These are phyloP conservation scores for Fraxinus americana DNA, from an alignment of 257 asterid genomes.

Conservation along the genomic window DNA sequence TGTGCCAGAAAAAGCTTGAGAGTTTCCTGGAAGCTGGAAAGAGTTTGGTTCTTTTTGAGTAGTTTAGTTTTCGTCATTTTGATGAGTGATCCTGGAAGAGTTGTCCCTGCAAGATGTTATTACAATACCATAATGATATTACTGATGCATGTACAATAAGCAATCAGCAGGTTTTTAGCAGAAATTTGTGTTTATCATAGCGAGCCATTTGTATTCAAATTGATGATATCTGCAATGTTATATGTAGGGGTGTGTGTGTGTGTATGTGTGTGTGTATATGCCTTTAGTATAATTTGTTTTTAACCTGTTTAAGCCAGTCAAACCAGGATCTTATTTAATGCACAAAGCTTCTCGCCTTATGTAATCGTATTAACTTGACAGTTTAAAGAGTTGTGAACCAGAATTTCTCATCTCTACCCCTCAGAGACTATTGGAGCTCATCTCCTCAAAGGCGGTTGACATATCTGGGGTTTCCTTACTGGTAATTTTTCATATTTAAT, in stretches of 20 bases:
- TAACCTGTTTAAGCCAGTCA: not conserved
- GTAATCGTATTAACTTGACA: conserved; percentile 27
- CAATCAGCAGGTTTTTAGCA: not conserved
- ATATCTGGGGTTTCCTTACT: conserved; percentile 61
- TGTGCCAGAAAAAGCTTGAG: not conserved
- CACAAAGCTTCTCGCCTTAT: not conserved
- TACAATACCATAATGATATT: not conserved
- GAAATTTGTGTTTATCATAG: not conserved
- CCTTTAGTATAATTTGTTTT: not conserved
- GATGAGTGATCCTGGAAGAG: not conserved
- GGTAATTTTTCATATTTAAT: conserved; percentile 39
- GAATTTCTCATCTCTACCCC: conserved; percentile 84
- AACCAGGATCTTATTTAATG: not conserved
- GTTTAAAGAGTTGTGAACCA: conserved; percentile 73
- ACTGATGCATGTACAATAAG: not conserved
- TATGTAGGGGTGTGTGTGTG: not conserved
- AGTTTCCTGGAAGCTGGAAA: not conserved
- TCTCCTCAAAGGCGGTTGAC: conserved; percentile 58
- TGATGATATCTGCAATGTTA: not conserved
- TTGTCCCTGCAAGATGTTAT: not conserved
- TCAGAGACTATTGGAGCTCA: conserved; percentile 68
- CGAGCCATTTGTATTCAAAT: not conserved
- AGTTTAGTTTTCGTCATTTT: not conserved
- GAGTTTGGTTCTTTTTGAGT: not conserved
- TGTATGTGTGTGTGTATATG: not conserved